Percentiles rank a stretch among this genome's conserved stretches.
Conservation (phyloP, 2,329 filamentous ascomycete species). For the Sporothrix variecibatus region DNA sequence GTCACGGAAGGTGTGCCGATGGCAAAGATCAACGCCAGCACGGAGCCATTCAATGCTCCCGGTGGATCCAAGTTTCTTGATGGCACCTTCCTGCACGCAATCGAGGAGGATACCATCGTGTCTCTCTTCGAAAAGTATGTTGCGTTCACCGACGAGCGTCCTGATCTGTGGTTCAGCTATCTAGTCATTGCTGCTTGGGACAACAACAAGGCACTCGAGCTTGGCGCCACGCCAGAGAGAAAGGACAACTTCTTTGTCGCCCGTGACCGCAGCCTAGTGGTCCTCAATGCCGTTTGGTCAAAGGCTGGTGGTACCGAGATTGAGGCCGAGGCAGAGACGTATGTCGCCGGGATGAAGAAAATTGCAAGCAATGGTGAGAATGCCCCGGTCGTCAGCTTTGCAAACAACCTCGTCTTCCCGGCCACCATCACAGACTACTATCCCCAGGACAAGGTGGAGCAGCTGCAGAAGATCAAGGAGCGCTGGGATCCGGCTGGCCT, state of each 20-base stretch:
- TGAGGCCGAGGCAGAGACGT: neutral
- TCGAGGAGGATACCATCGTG: constrained; percentile 9
- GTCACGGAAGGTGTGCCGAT: constrained; percentile 12
- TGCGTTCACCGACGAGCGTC: neutral
- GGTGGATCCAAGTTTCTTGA: neutral
- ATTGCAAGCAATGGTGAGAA: neutral
- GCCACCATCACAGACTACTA: constrained; percentile 16
- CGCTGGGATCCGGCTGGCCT: constrained; percentile 12
- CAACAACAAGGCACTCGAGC: constrained; percentile 6
- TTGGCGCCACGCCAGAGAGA: neutral
- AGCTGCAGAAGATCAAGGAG: constrained; percentile 5
- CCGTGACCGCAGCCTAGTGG: neutral
- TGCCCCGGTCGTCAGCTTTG: neutral
- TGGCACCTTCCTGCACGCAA: neutral
- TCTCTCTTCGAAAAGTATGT: constrained; percentile 11
- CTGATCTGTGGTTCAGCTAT: neutral
- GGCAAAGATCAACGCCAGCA: neutral
- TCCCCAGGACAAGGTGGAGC: neutral
- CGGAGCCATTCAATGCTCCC: neutral
- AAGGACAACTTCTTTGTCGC: constrained; percentile 17
- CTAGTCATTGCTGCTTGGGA: constrained; percentile 7
- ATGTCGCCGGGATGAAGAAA: neutral
- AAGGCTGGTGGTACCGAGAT: neutral
- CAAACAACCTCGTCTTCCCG: constrained; percentile 15
- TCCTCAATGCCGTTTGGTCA: neutral